phyloP scores from a whole-genome alignment of 2,329 filamentous ascomycete species.

The Diaporthe citrichinensis region DNA sequence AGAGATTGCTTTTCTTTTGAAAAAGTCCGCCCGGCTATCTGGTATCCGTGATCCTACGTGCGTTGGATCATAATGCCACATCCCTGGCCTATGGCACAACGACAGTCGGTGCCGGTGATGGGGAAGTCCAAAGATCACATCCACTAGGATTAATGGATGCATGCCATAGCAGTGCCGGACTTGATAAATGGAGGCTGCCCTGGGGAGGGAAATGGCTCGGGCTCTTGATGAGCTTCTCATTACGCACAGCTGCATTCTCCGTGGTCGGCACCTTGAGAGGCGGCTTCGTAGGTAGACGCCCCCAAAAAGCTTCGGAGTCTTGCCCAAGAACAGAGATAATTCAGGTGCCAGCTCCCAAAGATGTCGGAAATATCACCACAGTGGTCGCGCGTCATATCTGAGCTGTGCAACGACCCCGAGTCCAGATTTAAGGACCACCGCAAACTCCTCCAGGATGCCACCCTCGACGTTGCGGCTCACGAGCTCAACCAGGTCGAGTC shows the following conservation, averaged over 20 bases:
- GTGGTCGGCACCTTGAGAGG: background rate
- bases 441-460: background rate
- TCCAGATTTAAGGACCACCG: background rate
- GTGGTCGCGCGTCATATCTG: background rate
- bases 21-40: background rate
- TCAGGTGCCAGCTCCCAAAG: background rate
- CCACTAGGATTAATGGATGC: background rate
- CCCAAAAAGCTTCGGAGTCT: background rate
- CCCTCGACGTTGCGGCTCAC: background rate
- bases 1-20: background rate
- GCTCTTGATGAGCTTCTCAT: background rate
- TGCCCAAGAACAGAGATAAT: background rate
- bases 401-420: background rate
- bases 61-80: background rate
- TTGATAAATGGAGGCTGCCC: background rate
- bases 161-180: background rate
- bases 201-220: background rate
- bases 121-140: background rate
- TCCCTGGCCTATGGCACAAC: background rate
- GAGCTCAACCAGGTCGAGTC: background rate
- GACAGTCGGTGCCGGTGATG: background rate
- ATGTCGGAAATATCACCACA: conserved; percentile 2
- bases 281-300: background rate
- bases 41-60: background rate
- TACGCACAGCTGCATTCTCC: background rate